Conservation (phyloP, 306 rosid genomes). For the Gynostemma pentaphyllum region DNA sequence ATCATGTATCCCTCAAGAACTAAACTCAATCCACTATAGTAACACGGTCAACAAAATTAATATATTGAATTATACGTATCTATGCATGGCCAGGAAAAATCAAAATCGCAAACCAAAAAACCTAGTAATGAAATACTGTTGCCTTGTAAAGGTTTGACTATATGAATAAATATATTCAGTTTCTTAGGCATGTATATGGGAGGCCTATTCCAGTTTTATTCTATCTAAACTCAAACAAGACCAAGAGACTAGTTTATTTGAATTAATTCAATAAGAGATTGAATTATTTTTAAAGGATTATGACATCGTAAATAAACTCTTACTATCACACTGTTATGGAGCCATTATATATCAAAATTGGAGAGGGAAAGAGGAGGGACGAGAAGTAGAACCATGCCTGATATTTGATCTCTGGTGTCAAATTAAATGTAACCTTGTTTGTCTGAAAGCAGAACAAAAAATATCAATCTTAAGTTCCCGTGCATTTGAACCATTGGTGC, state of each 20-base stretch:
- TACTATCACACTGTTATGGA: neutral
- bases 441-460: conserved; percentile 41
- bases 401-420: conserved; percentile 91
- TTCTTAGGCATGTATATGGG: neutral
- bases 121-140: neutral
- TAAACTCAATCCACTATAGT: no score
- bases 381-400: conserved; percentile 43
- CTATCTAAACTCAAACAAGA: neutral
- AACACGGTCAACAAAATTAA: no score
- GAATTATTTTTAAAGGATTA: neutral
- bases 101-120: no score
- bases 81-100: no score
- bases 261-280: neutral
- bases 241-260: neutral
- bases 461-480: conserved; percentile 1
- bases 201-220: neutral
- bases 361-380: conserved; percentile 5
- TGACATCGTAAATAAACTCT: neutral
- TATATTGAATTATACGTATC: no score
- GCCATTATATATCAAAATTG: neutral
- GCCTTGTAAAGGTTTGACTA: neutral
- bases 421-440: conserved; percentile 81
- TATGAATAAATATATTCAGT: no score
- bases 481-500: conserved; percentile 12
- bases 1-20: no score